Evolutionary conservation across 257 asterid species (phyloP).

Genomic region (Knoxia roxburghii): DNA sequence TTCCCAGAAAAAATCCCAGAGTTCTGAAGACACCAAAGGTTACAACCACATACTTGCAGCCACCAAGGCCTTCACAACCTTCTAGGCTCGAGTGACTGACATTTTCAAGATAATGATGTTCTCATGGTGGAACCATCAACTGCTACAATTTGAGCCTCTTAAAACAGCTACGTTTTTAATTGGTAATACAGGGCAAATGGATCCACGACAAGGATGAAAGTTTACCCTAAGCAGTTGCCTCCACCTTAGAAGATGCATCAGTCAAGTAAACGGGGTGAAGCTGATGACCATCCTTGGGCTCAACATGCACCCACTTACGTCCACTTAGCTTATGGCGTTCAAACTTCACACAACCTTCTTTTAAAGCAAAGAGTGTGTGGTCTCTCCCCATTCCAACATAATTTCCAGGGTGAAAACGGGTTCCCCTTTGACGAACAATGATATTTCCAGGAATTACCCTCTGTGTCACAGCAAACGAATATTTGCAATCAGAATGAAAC

Average conservation of each 20-base stretch:
- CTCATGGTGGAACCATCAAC: not conserved
- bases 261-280: conserved; percentile 61
- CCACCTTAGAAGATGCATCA: conserved; percentile 35
- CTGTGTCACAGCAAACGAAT: conserved; percentile 34
- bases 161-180: not conserved
- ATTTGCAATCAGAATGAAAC: conserved; percentile 2
- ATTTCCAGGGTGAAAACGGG: conserved; percentile 86
- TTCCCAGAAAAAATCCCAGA: too few species aligned
- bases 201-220: not conserved
- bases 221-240: conserved; percentile 37
- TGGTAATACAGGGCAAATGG: not conserved
- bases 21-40: too few species aligned
- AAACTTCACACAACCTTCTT: conserved; percentile 81
- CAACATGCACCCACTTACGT: conserved; percentile 94
- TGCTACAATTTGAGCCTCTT: not conserved
- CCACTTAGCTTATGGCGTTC: conserved; percentile 69
- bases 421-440: conserved; percentile 93
- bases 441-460: conserved; percentile 87
- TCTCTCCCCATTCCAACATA: conserved; percentile 85
- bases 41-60: too few species aligned
- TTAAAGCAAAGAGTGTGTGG: conserved; percentile 82
- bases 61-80: too few species aligned
- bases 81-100: too few species aligned
- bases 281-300: conserved; percentile 75
- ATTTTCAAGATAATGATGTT: too few species aligned